Conservation (phyloP, 306 rosid genomes). For the Vicia sativa region DNA sequence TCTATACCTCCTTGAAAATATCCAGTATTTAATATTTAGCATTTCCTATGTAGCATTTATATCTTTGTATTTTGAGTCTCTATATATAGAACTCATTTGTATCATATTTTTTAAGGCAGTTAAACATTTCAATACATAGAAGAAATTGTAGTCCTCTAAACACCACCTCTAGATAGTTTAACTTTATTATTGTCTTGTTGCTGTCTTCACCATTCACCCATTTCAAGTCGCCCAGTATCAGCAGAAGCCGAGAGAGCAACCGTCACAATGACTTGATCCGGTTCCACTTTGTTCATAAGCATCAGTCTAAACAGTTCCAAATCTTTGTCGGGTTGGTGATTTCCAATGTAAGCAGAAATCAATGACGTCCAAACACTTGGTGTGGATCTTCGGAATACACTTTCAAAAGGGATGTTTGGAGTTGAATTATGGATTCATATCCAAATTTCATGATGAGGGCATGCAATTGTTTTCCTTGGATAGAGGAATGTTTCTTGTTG, state of each 20-base stretch:
- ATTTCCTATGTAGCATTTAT: too few species aligned
- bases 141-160: too few species aligned
- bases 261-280: slow-evolving; percentile 46
- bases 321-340: slow-evolving; percentile 47
- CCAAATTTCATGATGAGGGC: slow-evolving; percentile 53
- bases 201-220: slow-evolving; percentile 62
- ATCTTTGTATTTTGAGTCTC: too few species aligned
- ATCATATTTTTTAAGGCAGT: too few species aligned
- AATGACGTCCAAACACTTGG: slow-evolving; percentile 58
- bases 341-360: slow-evolving; percentile 64
- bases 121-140: too few species aligned
- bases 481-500: too few species aligned
- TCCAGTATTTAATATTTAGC: too few species aligned
- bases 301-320: slow-evolving; percentile 55
- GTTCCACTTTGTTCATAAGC: too few species aligned
- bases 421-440: slow-evolving; percentile 42
- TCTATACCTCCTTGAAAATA: too few species aligned
- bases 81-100: too few species aligned
- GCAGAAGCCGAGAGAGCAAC: slow-evolving; percentile 64
- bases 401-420: slow-evolving; percentile 56
- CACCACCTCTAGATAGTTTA: too few species aligned
- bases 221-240: slow-evolving; percentile 54
- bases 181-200: too few species aligned
- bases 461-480: slow-evolving; percentile 54
- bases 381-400: slow-evolving; percentile 45